These are phyloP conservation scores for Nadsonia starkeyi-henricii DNA, from an alignment of 1,139 yeast species.

Conservation along the genomic window DNA sequence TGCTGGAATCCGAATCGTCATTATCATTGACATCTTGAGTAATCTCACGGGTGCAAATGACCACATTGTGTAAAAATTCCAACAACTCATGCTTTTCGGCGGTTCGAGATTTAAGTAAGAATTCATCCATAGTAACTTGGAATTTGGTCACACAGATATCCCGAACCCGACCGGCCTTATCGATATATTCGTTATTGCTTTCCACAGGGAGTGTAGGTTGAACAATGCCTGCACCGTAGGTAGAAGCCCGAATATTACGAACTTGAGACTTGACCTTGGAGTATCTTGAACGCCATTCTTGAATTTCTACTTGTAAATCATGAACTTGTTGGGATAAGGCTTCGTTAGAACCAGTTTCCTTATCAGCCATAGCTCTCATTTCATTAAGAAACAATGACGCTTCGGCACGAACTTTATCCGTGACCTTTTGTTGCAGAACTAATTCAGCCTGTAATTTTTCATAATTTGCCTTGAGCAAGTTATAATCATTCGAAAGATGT, in stretches of 20 bases:
- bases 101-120: slow-evolving; percentile 17
- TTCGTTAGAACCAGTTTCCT: slow-evolving; percentile 17
- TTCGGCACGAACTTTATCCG: slow-evolving; percentile 29
- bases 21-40: slow-evolving; percentile 27
- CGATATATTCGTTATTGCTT: slow-evolving; percentile 11
- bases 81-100: slow-evolving; percentile 14
- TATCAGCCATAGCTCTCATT: slow-evolving; percentile 26
- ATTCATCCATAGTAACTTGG: slow-evolving; percentile 23
- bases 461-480: not conserved
- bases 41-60: slow-evolving; percentile 24
- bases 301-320: slow-evolving; percentile 22
- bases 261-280: slow-evolving; percentile 21
- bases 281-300: slow-evolving; percentile 26
- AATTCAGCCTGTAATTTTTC: slow-evolving; percentile 17
- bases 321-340: slow-evolving; percentile 17
- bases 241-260: slow-evolving; percentile 18
- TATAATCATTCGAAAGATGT: not conserved
- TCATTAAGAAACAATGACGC: slow-evolving; percentile 27
- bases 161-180: slow-evolving; percentile 16
- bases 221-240: slow-evolving; percentile 12
- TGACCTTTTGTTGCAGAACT: slow-evolving; percentile 23
- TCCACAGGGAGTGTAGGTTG: slow-evolving; percentile 5
- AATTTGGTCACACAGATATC: slow-evolving; percentile 18
- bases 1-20: slow-evolving; percentile 10
- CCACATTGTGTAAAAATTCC: slow-evolving; percentile 22